Base-by-base conservation (phyloP, 495 filamentous ascomycete genomes). In the Amphirosellinia nigrospora region DNA sequence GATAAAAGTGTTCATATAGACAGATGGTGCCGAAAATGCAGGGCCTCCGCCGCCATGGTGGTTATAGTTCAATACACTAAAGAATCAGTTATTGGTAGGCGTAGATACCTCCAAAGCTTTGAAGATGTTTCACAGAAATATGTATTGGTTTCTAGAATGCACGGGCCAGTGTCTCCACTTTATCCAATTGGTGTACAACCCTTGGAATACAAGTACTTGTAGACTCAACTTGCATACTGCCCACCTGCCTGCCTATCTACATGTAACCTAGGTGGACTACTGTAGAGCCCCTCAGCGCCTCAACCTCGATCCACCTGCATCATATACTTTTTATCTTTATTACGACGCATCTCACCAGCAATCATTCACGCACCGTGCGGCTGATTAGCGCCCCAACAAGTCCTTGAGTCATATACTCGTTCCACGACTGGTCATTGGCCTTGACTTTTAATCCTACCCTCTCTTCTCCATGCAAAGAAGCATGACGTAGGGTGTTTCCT, bases 401-500 rank as follows among this genome's bases (percentile, higher is more conserved):
- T 34, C 13, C 21, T 39, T 46, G 46, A 30, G 30, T 61, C 43
- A 46, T 38, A 38, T 50, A 4, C 10, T 15, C 28, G 15, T 11
- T 45, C 30, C 8, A 9, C 26, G 10, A 10, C 43, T 15, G 2
- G 3, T 34, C 45, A 16, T 36, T 39, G 56, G 21, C 34, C 11
- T 48, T n/a, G 46, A 53, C 10, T 38, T 30, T 8, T 15, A 2
- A 28, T 2, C 28, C 34, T 41, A 7, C 58, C 34, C 36, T 38
- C n/a, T 23, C 4, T 28, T 23, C 13, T 56, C 11, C 19, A 34
- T 19, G 16, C n/a, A 19, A 38, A 64, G 60, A 74, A 76, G 69
- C 69, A 76, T 76, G 74, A 53, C 34, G 68, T 34, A 62, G 43
- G 30, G 48, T 26, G 48, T 34, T 45, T 38, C 60, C 56, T 45